Evolutionary conservation across 176 grass and related monocot genomes (phyloP), one percentile per base, ranked within the genome.

Genomic region (Cocos nucifera): DNA sequence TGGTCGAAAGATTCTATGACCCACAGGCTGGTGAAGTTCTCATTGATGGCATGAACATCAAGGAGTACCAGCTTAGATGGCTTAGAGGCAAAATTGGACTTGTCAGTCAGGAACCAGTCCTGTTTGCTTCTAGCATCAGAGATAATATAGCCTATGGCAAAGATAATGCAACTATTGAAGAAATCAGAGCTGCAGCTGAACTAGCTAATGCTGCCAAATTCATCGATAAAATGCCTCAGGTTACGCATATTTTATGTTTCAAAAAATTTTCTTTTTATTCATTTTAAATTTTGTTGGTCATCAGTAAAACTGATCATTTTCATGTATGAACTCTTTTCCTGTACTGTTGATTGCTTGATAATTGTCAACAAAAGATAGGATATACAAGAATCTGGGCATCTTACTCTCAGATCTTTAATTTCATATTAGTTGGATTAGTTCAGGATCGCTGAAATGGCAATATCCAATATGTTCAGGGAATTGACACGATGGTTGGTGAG

Each of bases 151-250:
- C 85, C 32, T 95, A 88, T 62, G 89, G 85, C 65, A 88, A 95
- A 55, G 85, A 85, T 15, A 82, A 77, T 53, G 85, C 85, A 0
- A 88, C 85, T 0, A 59, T 77, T 55, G 79, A 80, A 58, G 89
- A 88, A 73, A 95, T 95, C 55, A 95, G 85, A 77, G 84, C 85
- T 70, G 89, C 85, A n/a, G 78, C 81, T 19, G 89, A 95, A 75
- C 89, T 95, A 71, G 89, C 89, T 16, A 95, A 95, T 50, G 89
- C 89, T 22, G 73, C 89, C 53, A 95, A 95, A 69, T 95, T 95
- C 62, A 88, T 95, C 32, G 89, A 95, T 69, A 95, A 95, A 88
- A 82, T 95, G 89, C 89, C 89, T 56, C 73, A 95, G 85, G 89
- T 95, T 52, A 80, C 63, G 48, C 1, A 12, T 44, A 12, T 44